phyloP scores from a whole-genome alignment of 1,284 basidiomycete genomes.

The Cryptococcus floricola region DNA sequence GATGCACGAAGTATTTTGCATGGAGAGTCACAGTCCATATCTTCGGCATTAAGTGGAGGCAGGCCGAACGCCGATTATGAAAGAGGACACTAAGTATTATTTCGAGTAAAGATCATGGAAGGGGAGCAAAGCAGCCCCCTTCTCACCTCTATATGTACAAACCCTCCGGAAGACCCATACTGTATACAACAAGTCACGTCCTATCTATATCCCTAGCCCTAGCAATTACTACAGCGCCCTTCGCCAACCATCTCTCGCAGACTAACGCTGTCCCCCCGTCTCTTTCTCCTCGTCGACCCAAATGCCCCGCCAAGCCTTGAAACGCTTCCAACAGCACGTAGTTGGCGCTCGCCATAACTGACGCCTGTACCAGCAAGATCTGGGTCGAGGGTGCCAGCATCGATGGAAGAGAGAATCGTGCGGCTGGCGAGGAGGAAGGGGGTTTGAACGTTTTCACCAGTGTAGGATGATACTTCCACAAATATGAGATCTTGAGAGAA shows the following conservation, averaged over 20 bases:
- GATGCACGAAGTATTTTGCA: neutral
- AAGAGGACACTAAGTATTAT: neutral
- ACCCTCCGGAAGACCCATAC: neutral
- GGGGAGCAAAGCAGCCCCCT: no score
- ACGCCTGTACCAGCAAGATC: slow-evolving; percentile 91
- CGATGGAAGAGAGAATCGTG: slow-evolving; percentile 87
- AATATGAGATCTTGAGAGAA: slow-evolving; percentile 71
- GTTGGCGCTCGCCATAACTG: slow-evolving; percentile 88
- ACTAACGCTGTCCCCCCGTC: slow-evolving; percentile 35
- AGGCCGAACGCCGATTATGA: neutral
- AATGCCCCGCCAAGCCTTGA: slow-evolving; percentile 31
- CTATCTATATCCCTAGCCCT: neutral
- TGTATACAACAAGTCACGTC: neutral
- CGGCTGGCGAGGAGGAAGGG: slow-evolving; percentile 89
- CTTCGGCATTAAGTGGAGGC: neutral
- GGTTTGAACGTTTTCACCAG: slow-evolving; percentile 88
- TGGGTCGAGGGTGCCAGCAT: slow-evolving; percentile 85
- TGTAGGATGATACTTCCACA: slow-evolving; percentile 85
- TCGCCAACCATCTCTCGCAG: slow-evolving; percentile 43
- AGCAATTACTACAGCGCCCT: slow-evolving; percentile 35
- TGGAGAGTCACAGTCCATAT: neutral
- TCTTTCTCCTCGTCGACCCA: slow-evolving; percentile 20
- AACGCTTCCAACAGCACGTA: slow-evolving; percentile 67
- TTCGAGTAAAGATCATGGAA: no score
- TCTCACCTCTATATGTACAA: no score